Base-by-base conservation (phyloP, 2,329 filamentous ascomycete species). In the Pseudocercospora fijiensis region DNA sequence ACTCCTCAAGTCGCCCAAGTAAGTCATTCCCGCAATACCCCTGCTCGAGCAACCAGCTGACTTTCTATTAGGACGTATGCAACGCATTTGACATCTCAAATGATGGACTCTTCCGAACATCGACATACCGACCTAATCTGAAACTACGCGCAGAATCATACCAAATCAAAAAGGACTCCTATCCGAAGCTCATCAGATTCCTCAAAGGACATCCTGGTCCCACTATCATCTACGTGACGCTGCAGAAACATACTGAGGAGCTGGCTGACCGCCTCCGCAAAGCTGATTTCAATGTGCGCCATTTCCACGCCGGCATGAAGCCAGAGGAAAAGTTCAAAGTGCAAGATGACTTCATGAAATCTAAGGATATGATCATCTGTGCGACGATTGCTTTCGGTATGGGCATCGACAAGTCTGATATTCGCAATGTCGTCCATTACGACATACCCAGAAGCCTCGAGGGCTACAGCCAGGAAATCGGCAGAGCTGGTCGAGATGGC, bases 341-440 rank as follows among this genome's bases (percentile, higher is more conserved):
- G 3, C 94, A 98, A 76, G 85, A 85, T 63, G 78, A 87, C 24
- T 99, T 96, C 95, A 95, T 98, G 76, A 80, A 78, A 51, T 91
- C 92, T 4, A 80, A 82, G 57, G 85, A 89, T 71, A 90, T 96
- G 69, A 90, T 99, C 28, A 96, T 99, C 47, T 95, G 98, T 57
- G 95, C 95, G 18, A 99, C 95, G 0, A 98, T 99, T 76, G 95
- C 95, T 26, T 99, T 99, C 75, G 95, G 95, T 5, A 99, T 99
- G 95, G 95, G 95, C 13, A 99, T 99, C 68, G 95, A 99, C 80
- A 99, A 99, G 76, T 86, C 94, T 0, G 90, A 99, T 75, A 95
- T 99, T 56, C 90, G 95, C 28, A 99, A 96, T 75, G 95, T 99
- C 33, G 90, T 99, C 45, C 95, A 99, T 74, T 89, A 96, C 72